A percentile compares a stretch with the other conserved stretches of the same genome.
phyloP scores from a whole-genome alignment of 176 grass and related monocot genomes.

The Juncus effusus region DNA sequence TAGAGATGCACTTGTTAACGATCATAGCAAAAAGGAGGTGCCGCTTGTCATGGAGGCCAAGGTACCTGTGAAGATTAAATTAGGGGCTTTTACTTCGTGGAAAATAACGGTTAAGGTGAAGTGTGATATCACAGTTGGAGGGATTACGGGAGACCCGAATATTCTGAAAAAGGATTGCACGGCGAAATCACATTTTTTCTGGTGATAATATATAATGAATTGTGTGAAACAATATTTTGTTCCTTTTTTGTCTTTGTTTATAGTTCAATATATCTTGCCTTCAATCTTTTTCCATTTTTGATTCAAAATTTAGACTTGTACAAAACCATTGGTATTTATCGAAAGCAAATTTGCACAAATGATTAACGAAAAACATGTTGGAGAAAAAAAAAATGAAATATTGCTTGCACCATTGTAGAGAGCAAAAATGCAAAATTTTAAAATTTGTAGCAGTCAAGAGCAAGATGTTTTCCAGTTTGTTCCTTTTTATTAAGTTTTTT shows the following conservation, averaged over 20 bases:
- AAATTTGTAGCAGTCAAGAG: too few species aligned
- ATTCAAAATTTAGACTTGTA: not conserved
- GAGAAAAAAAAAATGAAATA: too few species aligned
- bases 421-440: too few species aligned
- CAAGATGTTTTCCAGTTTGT: too few species aligned
- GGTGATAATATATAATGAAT: slow-evolving; percentile 12
- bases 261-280: not conserved
- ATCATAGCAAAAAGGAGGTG: slow-evolving; percentile 34
- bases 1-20: slow-evolving; percentile 1
- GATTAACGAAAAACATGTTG: too few species aligned
- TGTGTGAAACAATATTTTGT: slow-evolving; percentile 1
- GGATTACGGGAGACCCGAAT: slow-evolving; percentile 27
- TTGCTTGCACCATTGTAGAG: too few species aligned
- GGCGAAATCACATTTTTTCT: slow-evolving; percentile 13
- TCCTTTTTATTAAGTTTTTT: too few species aligned
- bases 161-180: slow-evolving; percentile 34
- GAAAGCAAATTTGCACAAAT: too few species aligned
- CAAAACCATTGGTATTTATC: not conserved
- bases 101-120: slow-evolving; percentile 63
- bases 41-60: slow-evolving; percentile 34
- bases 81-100: slow-evolving; percentile 58
- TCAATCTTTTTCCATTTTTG: not conserved
- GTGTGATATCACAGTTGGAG: slow-evolving; percentile 63
- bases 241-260: not conserved
- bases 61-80: slow-evolving; percentile 45